phyloP scores from a whole-genome alignment of 148 eudicot species.

The Camellia sinensis region DNA sequence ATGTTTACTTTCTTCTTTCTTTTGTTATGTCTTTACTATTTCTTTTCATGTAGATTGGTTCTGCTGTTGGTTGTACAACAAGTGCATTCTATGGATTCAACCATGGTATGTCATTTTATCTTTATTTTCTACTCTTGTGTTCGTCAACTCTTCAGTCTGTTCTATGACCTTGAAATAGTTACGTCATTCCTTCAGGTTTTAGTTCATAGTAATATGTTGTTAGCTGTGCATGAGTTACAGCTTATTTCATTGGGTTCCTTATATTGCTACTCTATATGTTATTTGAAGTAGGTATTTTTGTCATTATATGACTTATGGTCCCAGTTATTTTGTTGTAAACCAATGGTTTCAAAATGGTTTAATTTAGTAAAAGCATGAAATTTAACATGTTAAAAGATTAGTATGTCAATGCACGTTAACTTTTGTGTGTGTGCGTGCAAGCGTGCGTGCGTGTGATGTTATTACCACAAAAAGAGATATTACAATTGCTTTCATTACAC shows the following conservation, averaged over 20 bases:
- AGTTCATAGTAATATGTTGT: background rate
- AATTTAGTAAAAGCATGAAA: background rate
- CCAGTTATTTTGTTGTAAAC: background rate
- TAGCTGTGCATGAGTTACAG: background rate
- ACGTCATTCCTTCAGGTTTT: too few relatives aligned
- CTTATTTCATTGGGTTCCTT: background rate
- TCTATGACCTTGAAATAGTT: background rate
- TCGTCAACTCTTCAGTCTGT: background rate
- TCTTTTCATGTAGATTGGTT: conserved; percentile 61
- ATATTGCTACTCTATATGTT: background rate
- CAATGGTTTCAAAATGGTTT: background rate
- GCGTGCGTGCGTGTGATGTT: too few relatives aligned
- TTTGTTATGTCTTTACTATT: background rate
- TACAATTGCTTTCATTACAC: too few relatives aligned
- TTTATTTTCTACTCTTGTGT: background rate
- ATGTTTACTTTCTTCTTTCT: background rate
- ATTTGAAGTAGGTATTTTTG: background rate
- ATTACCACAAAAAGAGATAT: too few relatives aligned
- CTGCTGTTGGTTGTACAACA: conserved; percentile 91
- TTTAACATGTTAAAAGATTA: background rate
- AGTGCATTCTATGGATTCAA: conserved; percentile 93
- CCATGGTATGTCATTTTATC: conserved; percentile 42
- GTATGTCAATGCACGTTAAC: background rate
- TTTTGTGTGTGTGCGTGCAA: background rate
- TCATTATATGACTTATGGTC: background rate